Base-by-base conservation (phyloP, 2,329 filamentous ascomycete genomes). In the Penicillium sp. region DNA sequence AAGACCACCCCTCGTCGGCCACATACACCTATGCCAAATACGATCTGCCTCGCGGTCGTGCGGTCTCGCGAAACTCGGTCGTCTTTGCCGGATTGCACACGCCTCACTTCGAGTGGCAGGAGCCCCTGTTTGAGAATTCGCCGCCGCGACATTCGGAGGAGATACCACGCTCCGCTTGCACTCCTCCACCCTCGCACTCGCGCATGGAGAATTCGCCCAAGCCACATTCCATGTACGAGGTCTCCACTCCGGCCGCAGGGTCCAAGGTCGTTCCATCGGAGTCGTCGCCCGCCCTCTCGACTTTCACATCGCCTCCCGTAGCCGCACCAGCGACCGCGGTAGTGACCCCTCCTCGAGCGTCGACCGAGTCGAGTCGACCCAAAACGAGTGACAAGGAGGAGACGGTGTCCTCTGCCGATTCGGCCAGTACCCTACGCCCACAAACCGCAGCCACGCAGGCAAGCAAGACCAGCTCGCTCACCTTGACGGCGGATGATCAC, bases 11-110 rank as follows among this genome's bases (percentile, higher is more conserved):
- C 4, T 62, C 61, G 1, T 68, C 73, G 6, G 76, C 76, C 0
- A 88, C 90, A 0, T 95, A 95, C 65, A 86, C 88, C 12, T 93
- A 96, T 65, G 85, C 89, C 6, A 94, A 87, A 51, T 95, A 90
- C 62, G 75, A 81, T 1, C 75, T 97, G 28, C 91, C 93, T 1
- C 81, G 91, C 52, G 91, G 91, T 11, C 88, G 93, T 65, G 78
- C 79, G 32, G 70, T 94, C 5, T 84, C 94, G 52, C 79, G 89
- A 49, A 77, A 81, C 35, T 84, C 84, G 1, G 66, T 77, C 9
- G 73, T 82, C 9, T 78, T 82, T 48, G 72, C 76, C 9, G 82
- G 84, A 49, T 69, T 71, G 12, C 72, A 76, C 27, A 72, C 74
- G 0, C 73, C 76, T 3, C 77, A 83, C 50, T 82, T 81, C 53